Percentiles rank a stretch among this genome's conserved stretches.
Conservation (phyloP, 2,329 filamentous ascomycete genomes). For the Teratosphaeria epicoccoides region DNA sequence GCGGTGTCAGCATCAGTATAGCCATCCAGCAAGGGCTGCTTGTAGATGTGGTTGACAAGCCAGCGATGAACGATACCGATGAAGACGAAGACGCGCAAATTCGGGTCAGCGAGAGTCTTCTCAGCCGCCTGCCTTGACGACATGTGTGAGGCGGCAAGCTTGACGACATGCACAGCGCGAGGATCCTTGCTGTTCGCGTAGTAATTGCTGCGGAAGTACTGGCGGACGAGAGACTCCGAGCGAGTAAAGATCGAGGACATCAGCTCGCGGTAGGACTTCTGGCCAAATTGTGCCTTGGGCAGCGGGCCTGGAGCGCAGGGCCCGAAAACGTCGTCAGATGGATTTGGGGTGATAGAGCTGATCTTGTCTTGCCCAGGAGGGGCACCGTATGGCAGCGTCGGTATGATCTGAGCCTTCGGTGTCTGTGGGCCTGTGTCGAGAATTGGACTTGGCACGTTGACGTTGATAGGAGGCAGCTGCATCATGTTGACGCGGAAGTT, state of each 20-base stretch:
- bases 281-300: constrained; percentile 1
- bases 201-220: neutral
- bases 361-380: neutral
- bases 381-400: neutral
- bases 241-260: constrained; percentile 4
- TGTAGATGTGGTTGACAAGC: constrained; percentile 4
- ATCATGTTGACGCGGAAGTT: neutral
- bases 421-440: neutral
- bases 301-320: neutral
- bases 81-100: constrained; percentile 3
- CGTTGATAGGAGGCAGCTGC: neutral
- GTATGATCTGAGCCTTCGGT: neutral
- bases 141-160: neutral
- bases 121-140: neutral
- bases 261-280: constrained; percentile 5
- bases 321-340: constrained; percentile 1
- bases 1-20: neutral
- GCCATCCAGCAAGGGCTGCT: neutral
- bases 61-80: constrained; percentile 4
- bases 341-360: neutral
- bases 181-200: neutral
- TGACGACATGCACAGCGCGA: neutral
- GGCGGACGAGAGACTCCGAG: constrained; percentile 3
- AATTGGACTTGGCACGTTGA: neutral
- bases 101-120: neutral